Evolutionary conservation across 2,329 filamentous ascomycete species (phyloP).

Genomic region (Nemania sp.): DNA sequence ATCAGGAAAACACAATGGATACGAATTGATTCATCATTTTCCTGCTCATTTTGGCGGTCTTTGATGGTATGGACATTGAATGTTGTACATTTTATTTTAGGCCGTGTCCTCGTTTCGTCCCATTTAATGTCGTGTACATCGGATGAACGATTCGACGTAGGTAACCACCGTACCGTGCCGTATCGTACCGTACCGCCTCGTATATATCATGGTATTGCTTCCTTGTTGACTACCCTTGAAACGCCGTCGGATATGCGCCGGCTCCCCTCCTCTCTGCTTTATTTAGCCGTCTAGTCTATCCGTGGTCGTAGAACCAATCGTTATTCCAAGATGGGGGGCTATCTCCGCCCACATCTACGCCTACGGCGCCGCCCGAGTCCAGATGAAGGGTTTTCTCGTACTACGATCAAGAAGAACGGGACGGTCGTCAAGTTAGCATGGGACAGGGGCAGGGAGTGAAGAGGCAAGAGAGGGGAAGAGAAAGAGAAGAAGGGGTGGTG

Average conservation of each 20-base stretch:
- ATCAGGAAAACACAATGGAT: not conserved
- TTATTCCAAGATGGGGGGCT: not conserved
- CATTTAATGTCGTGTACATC: constrained; percentile 15
- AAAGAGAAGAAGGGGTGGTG: not conserved
- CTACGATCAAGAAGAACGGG: constrained; percentile 40
- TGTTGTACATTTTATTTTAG: constrained; percentile 15
- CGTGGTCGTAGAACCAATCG: not conserved
- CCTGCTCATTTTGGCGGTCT: not conserved
- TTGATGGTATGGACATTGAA: not conserved
- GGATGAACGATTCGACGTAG: not conserved
- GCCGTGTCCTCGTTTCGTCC: no score
- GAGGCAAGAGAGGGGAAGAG: not conserved
- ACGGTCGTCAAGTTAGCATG: constrained; percentile 9
- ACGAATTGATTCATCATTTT: constrained; percentile 3
- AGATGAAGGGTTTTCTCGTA: constrained; percentile 63
- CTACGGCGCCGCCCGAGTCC: constrained; percentile 41
- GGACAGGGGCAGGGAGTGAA: no score
- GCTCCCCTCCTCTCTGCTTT: no score
- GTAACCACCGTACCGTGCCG: not conserved
- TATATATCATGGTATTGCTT: no score
- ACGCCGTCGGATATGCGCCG: no score
- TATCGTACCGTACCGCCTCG: not conserved
- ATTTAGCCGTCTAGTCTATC: no score
- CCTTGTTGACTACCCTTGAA: no score
- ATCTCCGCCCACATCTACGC: constrained; percentile 17